Base-by-base conservation (phyloP, 2,329 filamentous ascomycete species). In the Neurospora crassa region DNA sequence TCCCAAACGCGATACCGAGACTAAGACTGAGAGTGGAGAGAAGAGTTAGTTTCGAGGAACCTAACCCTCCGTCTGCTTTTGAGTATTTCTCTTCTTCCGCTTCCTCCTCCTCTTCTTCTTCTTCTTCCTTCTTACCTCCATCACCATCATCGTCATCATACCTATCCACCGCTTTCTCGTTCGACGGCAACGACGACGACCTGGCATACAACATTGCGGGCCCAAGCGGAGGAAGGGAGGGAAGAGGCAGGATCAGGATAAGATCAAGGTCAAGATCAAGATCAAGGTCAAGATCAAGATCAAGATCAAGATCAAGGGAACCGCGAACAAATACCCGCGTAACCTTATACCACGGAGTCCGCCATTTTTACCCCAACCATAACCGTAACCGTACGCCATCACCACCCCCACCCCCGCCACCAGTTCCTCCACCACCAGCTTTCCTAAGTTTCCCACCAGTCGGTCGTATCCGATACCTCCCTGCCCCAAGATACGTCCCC, bases 201-300 rank as follows among this genome's bases (percentile, higher is more conserved):
- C 53, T 63, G 53, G 53, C 53, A 63, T 37, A 63, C 53, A n/a
- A 16, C 53, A 18, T 18, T 1, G 29, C 16, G 7, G 53, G 3
- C 7, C 24, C 53, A 77, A 37, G 53, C 53, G 53, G 53, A 37
- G 53, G 53, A 63, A 63, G 53, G 53, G 53, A 63, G 53, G 53
- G 18, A 63, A 63, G 53, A 37, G 53, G 29, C 7, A 8, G 53
- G 53, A 63, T 63, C 18, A 29, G 53, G 16, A 37, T 37, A 2
- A 63, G 47, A 14, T 59, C 47, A 34, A 34, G 24, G 7, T 34
- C 47, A 2, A 63, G 47, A 14, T 59, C 47, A 34, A 34, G 24
- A 3, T 34, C 47, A 24, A 24, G 24, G 24, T 59, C 45, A 20
- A 20, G 45, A 11, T 47, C 47, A 24, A 59, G 24, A 5, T 59